Conservation (phyloP, 2,329 filamentous ascomycete species). For the Fusarium tricinctum region DNA sequence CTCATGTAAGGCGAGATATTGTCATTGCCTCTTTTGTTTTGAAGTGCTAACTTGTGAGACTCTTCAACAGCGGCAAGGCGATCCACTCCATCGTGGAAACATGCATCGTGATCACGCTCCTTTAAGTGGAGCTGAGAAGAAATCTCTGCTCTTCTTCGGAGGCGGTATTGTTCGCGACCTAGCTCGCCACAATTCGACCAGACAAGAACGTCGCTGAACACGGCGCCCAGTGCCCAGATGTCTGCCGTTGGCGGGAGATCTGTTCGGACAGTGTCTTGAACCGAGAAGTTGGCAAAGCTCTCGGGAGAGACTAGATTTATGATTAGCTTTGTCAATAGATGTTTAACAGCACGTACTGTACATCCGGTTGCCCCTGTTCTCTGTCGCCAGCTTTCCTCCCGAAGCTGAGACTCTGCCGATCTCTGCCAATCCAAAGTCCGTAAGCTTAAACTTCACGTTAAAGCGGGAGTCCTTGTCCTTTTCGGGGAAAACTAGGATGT, state of each 20-base stretch:
- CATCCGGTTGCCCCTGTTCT: constrained; percentile 21
- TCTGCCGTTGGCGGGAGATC: too few species aligned
- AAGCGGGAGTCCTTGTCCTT: neutral
- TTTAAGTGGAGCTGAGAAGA: neutral
- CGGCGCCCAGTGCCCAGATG: constrained; percentile 23
- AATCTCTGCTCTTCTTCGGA: neutral
- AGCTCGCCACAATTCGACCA: constrained; percentile 5
- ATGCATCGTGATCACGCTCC: too few species aligned
- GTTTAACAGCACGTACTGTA: constrained; percentile 29
- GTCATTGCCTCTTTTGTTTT: neutral
- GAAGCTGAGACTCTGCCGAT: neutral
- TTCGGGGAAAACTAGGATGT: constrained; percentile 27
- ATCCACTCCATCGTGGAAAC: constrained; percentile 17
- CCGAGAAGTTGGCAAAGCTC: neutral
- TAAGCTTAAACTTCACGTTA: constrained; percentile 16
- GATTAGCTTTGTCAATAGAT: neutral
- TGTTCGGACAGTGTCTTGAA: constrained; percentile 7
- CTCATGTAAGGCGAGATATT: neutral
- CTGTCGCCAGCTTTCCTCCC: rapidly evolving
- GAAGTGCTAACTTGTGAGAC: neutral
- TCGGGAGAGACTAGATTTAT: constrained; percentile 10
- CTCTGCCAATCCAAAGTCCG: constrained; percentile 26
- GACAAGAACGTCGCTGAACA: constrained; percentile 28
- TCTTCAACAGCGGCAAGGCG: neutral
- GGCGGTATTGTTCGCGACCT: constrained; percentile 6